phyloP scores from a whole-genome alignment of 371 early-diverging fungal species.

The Syncephalastrum racemosum region DNA sequence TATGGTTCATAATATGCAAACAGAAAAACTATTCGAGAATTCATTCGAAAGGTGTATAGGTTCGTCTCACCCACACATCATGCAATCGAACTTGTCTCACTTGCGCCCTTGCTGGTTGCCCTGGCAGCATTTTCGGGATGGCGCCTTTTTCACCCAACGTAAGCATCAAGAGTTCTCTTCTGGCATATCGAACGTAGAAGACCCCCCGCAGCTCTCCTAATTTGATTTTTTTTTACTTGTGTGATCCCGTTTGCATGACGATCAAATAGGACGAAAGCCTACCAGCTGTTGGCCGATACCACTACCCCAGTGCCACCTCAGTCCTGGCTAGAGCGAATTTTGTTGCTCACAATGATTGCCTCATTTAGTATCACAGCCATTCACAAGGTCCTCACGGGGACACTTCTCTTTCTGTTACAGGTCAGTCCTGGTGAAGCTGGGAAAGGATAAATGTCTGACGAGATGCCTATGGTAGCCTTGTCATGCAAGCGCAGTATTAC shows the following conservation, averaged over 20 bases:
- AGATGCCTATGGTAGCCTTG: conserved; percentile 46
- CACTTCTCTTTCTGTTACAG: conserved; percentile 54
- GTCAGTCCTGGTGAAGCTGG: conserved; percentile 12
- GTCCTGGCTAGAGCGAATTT: conserved; percentile 34
- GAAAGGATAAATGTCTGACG: not conserved
- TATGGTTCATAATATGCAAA: conserved; percentile 12
- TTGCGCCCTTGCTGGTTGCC: conserved; percentile 42
- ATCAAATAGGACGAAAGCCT: conserved; percentile 13
- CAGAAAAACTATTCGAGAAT: not conserved
- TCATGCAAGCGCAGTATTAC: conserved; percentile 51
- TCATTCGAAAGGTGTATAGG: conserved; percentile 21
- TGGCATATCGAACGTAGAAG: conserved; percentile 1
- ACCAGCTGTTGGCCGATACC: conserved; percentile 14
- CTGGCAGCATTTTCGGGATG: conserved; percentile 39
- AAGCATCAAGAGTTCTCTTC: not conserved
- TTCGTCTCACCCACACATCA: conserved; percentile 58
- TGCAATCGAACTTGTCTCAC: conserved; percentile 48
- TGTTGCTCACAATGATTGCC: conserved; percentile 31
- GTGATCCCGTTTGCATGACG: not conserved
- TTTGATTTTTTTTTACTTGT: not conserved
- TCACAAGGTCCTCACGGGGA: conserved; percentile 46
- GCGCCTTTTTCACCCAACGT: conserved; percentile 23
- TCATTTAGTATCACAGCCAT: conserved; percentile 45
- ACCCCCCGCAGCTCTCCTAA: not conserved
- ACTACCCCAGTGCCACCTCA: conserved; percentile 22